Evolutionary conservation across 371 early-diverging fungal species (phyloP).

Genomic region (Dichotomocladium elegans): DNA sequence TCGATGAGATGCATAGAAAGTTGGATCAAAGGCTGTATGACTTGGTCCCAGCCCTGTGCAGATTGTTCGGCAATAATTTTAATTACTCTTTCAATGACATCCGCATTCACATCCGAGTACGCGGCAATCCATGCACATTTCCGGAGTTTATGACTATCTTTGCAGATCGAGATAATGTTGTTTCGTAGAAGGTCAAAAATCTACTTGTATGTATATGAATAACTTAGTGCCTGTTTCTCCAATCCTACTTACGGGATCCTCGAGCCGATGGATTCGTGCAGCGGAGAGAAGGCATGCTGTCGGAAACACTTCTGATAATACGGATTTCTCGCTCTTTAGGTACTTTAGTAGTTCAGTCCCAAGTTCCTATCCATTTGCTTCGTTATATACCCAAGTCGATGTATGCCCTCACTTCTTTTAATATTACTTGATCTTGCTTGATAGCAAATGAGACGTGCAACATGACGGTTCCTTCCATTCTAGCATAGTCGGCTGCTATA

Average conservation of each 20-base stretch:
- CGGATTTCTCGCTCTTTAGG: constrained; percentile 40
- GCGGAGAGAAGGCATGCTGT: constrained; percentile 54
- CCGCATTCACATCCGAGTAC: constrained; percentile 8
- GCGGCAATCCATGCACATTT: constrained; percentile 49
- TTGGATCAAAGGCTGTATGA: constrained; percentile 56
- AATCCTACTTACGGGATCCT: constrained; percentile 35
- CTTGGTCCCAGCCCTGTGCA: constrained; percentile 59
- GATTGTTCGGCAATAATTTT: constrained; percentile 39
- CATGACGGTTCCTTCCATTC: constrained; percentile 58
- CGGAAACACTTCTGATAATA: constrained; percentile 45
- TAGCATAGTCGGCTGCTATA: neutral
- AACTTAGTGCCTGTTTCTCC: neutral
- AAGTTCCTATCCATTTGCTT: constrained; percentile 26
- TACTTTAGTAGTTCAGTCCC: constrained; percentile 56
- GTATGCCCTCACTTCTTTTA: too few relatives aligned
- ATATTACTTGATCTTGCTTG: constrained; percentile 59
- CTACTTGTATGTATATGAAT: constrained; percentile 6
- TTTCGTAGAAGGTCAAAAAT: constrained; percentile 50
- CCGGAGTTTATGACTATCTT: constrained; percentile 47
- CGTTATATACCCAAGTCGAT: neutral
- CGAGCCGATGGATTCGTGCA: constrained; percentile 57
- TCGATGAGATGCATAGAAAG: constrained; percentile 54
- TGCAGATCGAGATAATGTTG: constrained; percentile 40
- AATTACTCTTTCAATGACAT: constrained; percentile 9
- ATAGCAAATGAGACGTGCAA: constrained; percentile 61